phyloP scores from a whole-genome alignment of 129 eudicot genomes.

The Flaveria robusta region DNA sequence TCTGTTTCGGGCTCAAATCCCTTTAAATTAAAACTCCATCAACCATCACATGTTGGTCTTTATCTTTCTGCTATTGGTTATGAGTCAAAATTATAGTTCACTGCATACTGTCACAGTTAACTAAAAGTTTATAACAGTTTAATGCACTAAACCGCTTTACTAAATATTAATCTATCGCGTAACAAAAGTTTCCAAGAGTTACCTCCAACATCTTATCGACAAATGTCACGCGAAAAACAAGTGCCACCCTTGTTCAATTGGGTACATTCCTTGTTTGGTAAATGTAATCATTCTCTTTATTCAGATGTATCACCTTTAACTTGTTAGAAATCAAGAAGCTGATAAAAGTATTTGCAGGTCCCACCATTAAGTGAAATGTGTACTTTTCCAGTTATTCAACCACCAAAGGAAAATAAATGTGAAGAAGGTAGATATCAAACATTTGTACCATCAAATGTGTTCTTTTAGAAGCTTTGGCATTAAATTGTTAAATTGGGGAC shows the following conservation, averaged over 20 bases:
- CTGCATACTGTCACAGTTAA: too few relatives aligned
- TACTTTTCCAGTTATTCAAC: conserved; percentile 21
- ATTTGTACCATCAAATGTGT: conserved; percentile 18
- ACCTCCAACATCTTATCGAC: background rate
- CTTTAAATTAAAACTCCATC: background rate
- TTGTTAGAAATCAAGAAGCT: conserved; percentile 20
- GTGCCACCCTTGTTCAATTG: conserved; percentile 12
- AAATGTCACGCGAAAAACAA: conserved; percentile 23
- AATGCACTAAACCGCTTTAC: background rate
- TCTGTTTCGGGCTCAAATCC: background rate
- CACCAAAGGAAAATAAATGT: conserved; percentile 27
- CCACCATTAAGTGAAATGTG: conserved; percentile 31
- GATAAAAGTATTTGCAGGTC: conserved; percentile 25
- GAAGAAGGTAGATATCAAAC: conserved; percentile 22
- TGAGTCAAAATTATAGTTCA: too few relatives aligned
- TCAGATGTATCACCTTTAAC: conserved; percentile 28
- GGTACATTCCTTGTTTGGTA: conserved; percentile 30
- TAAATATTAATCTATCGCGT: background rate
- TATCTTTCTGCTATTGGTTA: too few relatives aligned
- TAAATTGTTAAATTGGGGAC: conserved; percentile 5
- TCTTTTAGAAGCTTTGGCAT: conserved; percentile 11
- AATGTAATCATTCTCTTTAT: conserved; percentile 35
- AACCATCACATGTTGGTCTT: too few relatives aligned
- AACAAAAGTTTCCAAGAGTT: background rate
- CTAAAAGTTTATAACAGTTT: background rate